Evolutionary conservation across 2,329 filamentous ascomycete species (phyloP), one percentile per base, ranked within the genome.

Genomic region (Pseudophaeomoniella oleicola): DNA sequence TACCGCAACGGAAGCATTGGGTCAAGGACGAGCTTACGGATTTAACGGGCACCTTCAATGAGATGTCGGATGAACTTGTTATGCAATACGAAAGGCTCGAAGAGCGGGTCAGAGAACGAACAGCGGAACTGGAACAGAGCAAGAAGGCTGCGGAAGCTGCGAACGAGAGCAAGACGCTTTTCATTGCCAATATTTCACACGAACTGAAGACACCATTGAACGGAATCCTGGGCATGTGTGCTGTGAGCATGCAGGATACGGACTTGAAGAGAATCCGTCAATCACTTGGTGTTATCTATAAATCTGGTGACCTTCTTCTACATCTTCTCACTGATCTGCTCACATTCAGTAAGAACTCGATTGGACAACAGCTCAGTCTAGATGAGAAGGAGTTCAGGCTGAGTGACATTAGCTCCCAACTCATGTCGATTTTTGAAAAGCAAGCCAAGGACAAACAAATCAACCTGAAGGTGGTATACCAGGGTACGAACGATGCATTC

Each of bases 161-260:
- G 3, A 94, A 94, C 49, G 83, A 94, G 59, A 92, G 84, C 66
- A 98, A 98, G 62, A 96, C 90, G 0, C 67, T 96, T 5, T 96
- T 96, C 61, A 92, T 98, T 44, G 90, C 90, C 13, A 96, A 96
- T 49, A 94, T 96, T 35, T 77, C 71, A 2, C 76, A 81, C 46
- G 76, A 96, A 56, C 67, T 98, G 22, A 92, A 94, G 53, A 98
- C 90, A 1, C 90, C 90, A 0, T 68, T 96, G 39, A 96, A 96
- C 51, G 90, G 88, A 10, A 94, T 96, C 34, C 67, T 98, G 49
- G 90, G 90, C 40, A 90, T 94, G 80, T 87, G 81, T 46, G 81
- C 85, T 0, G 81, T 94, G 1, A 90, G 84, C 56, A 90, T 94
- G 84, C 81, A 86, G 44, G 86, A 94, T 54, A 78, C 87, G 34